Percentiles rank a stretch among this genome's conserved stretches.
These are phyloP conservation scores for Metarhizium robertsii DNA, from an alignment of 2,329 filamentous ascomycete species.

Conservation along the genomic window DNA sequence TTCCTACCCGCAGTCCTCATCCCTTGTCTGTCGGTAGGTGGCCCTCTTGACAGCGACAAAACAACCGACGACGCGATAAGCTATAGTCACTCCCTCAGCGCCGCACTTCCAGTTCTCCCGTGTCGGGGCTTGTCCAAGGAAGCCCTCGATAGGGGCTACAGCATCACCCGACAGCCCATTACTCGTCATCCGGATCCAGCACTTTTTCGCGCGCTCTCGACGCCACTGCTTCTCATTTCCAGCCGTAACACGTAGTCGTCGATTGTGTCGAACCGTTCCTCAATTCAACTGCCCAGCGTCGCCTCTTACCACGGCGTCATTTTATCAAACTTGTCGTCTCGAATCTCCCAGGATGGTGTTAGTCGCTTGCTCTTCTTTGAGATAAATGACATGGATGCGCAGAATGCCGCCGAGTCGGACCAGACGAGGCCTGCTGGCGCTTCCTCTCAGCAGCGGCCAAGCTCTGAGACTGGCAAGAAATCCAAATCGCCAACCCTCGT, in stretches of 20 bases:
- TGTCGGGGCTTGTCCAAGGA: neutral
- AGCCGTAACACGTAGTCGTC: neutral
- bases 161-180: slow-evolving; percentile 2
- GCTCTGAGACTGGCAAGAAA: slow-evolving; percentile 14
- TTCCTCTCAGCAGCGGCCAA: slow-evolving; percentile 36
- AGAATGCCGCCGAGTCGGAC: slow-evolving; percentile 56
- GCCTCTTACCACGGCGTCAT: slow-evolving; percentile 6
- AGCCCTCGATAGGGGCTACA: slow-evolving; percentile 7
- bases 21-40: neutral
- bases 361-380: slow-evolving; percentile 37
- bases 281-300: neutral
- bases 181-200: neutral
- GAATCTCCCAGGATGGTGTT: slow-evolving; percentile 47
- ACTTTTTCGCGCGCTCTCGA: slow-evolving; percentile 1
- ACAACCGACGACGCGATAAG: neutral
- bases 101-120: neutral
- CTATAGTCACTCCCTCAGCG: neutral
- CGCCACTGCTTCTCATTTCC: neutral
- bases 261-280: neutral
- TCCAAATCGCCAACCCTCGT: slow-evolving; percentile 6
- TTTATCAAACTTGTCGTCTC: slow-evolving; percentile 6
- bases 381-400: slow-evolving; percentile 61
- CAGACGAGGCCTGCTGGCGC: slow-evolving; percentile 48
- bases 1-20: neutral
- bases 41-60: neutral